Conservation (phyloP, 768 basidiomycete genomes). For the Lentinula raphanica region DNA sequence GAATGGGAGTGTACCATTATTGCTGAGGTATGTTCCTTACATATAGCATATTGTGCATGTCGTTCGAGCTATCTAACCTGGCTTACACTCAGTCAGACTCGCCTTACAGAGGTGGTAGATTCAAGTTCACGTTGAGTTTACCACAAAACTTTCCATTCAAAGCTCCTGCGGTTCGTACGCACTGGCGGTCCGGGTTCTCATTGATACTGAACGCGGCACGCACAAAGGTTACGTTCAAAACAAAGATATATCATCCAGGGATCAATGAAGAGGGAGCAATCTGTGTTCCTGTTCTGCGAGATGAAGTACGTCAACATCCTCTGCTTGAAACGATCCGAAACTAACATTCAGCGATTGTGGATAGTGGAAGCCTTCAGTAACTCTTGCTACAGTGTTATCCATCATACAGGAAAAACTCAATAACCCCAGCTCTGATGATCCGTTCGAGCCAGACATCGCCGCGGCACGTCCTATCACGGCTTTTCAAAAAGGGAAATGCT, state of each 20-base stretch:
- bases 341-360: not conserved
- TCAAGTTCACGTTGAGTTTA: slow-evolving; percentile 68
- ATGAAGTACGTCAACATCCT: slow-evolving; percentile 52
- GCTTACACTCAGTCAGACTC: slow-evolving; percentile 51
- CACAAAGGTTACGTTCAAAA: slow-evolving; percentile 70
- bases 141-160: slow-evolving; percentile 86
- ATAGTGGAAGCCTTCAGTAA: slow-evolving; percentile 84
- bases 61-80: not conserved
- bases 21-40: slow-evolving; percentile 55
- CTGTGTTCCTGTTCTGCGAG: slow-evolving; percentile 77
- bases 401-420: slow-evolving; percentile 83
- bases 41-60: not conserved
- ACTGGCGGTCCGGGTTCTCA: not conserved
- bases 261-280: slow-evolving; percentile 87
- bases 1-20: slow-evolving; percentile 76
- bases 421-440: slow-evolving; percentile 84
- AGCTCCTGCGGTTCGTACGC: slow-evolving; percentile 61
- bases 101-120: slow-evolving; percentile 80
- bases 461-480: slow-evolving; percentile 47
- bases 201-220: not conserved
- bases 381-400: slow-evolving; percentile 65
- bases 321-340: no score
- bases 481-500: not conserved
- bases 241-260: slow-evolving; percentile 87
- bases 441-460: slow-evolving; percentile 84